A percentile compares a stretch with the other conserved stretches of the same genome.
These are phyloP conservation scores for Trichosporon faecale DNA, from an alignment of 1,284 basidiomycete species.

Conservation along the genomic window DNA sequence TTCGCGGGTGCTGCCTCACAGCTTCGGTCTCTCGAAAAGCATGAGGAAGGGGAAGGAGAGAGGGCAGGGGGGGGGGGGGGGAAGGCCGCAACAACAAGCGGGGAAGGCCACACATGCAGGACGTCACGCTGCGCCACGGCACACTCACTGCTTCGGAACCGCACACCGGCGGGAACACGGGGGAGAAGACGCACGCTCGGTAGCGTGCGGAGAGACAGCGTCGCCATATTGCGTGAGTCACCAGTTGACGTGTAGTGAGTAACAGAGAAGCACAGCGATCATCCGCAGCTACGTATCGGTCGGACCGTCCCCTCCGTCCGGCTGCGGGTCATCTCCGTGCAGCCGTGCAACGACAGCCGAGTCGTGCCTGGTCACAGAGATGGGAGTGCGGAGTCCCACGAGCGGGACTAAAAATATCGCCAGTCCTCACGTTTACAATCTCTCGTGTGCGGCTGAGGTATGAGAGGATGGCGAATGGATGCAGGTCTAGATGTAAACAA, in stretches of 20 bases:
- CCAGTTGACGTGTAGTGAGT: not conserved
- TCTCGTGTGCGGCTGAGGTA: not conserved
- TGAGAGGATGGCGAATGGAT: no score
- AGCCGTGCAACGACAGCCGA: not conserved
- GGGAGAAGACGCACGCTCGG: not conserved
- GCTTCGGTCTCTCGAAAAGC: no score
- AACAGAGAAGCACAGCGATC: not conserved
- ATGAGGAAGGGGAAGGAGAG: not conserved
- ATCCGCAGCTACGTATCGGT: not conserved
- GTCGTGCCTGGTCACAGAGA: not conserved
- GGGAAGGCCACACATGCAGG: not conserved
- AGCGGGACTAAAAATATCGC: constrained; percentile 12
- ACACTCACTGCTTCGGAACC: constrained; percentile 2
- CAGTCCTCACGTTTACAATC: not conserved
- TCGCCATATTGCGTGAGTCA: not conserved
- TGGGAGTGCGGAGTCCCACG: not conserved
- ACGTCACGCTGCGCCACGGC: not conserved
- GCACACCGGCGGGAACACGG: not conserved
- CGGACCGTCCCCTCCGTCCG: not conserved
- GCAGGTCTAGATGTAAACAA: not conserved
- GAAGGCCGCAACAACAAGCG: not conserved
- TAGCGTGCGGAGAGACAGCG: not conserved
- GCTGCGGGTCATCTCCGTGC: not conserved
- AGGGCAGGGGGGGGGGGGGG: not conserved
- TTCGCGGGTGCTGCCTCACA: no score